Evolutionary conservation across 208 protist species (phyloP), one percentile per base, ranked within the genome.

Genomic region (Acanthamoeba culbertsoni): DNA sequence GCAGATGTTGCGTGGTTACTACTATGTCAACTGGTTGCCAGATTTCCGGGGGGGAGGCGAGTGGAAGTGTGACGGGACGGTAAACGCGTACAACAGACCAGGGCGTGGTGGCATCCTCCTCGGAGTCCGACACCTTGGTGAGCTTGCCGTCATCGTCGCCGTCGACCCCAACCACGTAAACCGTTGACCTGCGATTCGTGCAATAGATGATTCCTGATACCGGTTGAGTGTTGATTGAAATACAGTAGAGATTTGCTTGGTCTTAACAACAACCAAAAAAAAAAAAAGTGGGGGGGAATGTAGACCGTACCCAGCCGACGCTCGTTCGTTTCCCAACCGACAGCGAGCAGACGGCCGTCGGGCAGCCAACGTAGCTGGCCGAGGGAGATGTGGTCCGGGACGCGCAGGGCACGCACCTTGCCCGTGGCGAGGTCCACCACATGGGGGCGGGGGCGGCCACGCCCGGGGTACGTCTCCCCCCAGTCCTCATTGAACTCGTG

Each of bases 401-500:
- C 68, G 42, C 40, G 42, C 7, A 79, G 68, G 42, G 68, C 68
- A 26, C 68, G 33, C 42, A 79, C 68, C 23, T 48, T 43, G 33
- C 68, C 68, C 1, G 68, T 79, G 40, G 33, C 68, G 12, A 79
- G 68, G 42, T 79, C 68, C n/a, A 79, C 68, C 68, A 79, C 68
- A 40, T 79, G n/a, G 10, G 68, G 68, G 20, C 68, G 68, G 18
- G 68, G 68, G 37, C 18, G 12, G 33, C 37, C 28, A 33, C 48
- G 42, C 37, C 68, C 68, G 2, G 68, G 68, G 42, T 46, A 79
- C 26, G 68, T 79, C 68, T 79, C 68, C 37, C 68, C 68, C 68
- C 68, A 79, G 68, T 79, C 68, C 68, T 79, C 68, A 28, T 79
- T 79, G 68, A 79, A 79, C 40, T 79, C 68, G 42, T 79, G 68